Conservation (phyloP, 2,329 filamentous ascomycete genomes). For the Fusarium guadeloupense region DNA sequence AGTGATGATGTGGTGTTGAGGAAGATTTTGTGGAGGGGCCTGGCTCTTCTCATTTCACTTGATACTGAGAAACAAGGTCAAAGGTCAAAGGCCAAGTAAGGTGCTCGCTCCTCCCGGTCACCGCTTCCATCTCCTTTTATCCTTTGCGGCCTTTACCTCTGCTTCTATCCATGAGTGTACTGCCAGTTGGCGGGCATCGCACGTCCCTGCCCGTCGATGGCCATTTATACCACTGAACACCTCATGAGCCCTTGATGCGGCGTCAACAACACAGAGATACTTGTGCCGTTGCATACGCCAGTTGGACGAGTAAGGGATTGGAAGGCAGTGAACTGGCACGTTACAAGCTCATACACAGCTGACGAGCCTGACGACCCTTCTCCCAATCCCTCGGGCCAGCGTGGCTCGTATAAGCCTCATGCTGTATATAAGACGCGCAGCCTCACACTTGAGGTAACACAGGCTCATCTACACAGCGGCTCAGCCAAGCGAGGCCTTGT, state of each 20-base stretch:
- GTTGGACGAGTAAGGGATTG: background rate
- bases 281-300: background rate
- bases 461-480: conserved; percentile 12
- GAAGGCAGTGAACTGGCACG: conserved; percentile 1
- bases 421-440: conserved; percentile 21
- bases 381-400: background rate
- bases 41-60: conserved; percentile 33
- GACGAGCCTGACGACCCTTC: conserved; percentile 1
- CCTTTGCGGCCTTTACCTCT: background rate
- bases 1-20: conserved; percentile 16
- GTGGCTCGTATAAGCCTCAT: conserved; percentile 13
- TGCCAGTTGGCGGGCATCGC: conserved; percentile 20
- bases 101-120: background rate
- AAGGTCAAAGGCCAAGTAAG: too few species aligned
- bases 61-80: conserved; percentile 16
- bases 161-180: conserved; percentile 6
- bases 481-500: conserved; percentile 23
- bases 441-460: conserved; percentile 33
- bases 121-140: conserved; percentile 1
- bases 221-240: conserved; percentile 14
- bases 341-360: background rate
- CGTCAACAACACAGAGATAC: background rate
- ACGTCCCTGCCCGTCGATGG: conserved; percentile 23
- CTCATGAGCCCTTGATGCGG: background rate
- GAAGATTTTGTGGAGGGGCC: background rate